Conservation (phyloP, 2,329 filamentous ascomycete species). For the Colletotrichum orbiculare region DNA sequence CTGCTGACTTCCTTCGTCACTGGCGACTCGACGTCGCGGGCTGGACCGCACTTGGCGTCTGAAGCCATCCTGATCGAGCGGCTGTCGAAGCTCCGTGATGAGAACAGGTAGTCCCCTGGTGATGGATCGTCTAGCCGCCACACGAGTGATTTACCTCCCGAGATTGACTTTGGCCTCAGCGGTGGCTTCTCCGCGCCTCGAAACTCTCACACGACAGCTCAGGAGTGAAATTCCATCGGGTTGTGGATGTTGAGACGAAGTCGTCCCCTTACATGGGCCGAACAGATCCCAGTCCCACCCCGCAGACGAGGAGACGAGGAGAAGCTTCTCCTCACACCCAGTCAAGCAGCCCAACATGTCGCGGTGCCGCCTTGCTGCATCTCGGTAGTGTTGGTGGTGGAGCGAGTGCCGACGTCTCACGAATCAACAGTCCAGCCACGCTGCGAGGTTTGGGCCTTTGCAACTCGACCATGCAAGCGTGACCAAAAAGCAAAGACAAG, state of each 20-base stretch:
- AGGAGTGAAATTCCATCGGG: background rate
- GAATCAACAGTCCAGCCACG: background rate
- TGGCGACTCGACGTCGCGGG: constrained; percentile 18
- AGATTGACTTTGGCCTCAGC: constrained; percentile 13
- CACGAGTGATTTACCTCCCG: no score
- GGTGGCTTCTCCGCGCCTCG: background rate
- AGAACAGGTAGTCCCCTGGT: no score
- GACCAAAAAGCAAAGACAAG: background rate
- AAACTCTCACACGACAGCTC: background rate
- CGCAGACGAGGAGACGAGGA: constrained; percentile 1
- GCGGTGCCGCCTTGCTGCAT: constrained; percentile 11
- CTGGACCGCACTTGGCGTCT: constrained; percentile 1
- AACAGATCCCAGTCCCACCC: background rate
- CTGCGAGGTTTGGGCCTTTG: background rate
- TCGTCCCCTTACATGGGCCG: background rate
- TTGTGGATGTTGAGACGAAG: background rate
- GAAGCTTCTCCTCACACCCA: constrained; percentile 6
- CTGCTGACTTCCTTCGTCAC: background rate
- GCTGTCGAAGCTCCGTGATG: no score
- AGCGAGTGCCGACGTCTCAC: background rate
- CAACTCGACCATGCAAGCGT: background rate
- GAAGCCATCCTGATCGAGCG: no score
- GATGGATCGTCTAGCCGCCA: background rate
- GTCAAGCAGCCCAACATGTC: background rate
- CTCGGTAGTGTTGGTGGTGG: constrained; percentile 15